Base-by-base conservation (phyloP, 2,329 filamentous ascomycete genomes). In the Boeremia exigua region DNA sequence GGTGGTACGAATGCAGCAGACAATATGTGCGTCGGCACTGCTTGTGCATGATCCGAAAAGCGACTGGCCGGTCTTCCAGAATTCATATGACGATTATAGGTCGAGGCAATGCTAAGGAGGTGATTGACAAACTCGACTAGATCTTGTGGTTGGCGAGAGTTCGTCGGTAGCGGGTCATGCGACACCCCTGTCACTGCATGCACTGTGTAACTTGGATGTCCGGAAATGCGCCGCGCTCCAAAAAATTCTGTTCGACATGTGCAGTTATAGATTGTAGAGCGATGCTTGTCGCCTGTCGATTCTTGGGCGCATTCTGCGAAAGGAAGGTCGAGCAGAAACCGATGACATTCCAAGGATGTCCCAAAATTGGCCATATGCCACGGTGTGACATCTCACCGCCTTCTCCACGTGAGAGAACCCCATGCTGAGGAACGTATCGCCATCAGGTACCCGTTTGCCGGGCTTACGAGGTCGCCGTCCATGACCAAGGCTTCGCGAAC, bases 401-500 rank as follows among this genome's bases (percentile, higher is more conserved):
- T 50, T 32, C 19, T 50, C 42, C 34, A 42, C 29, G 37, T 40
- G 36, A 23, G 19, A 37, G 10, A 39, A 12, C 3, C 7, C 11
- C 15, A 45, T 49, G 47, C 28, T 32, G 53, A 17, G 53, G 23
- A 56, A 56, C 53, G 53, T 56, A 30, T 17, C 37, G 42, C 47
- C 42, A 46, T 23, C 42, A 56, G 53, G 53, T 56, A 56, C 47
- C 47, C 40, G 40, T 30, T 42, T 42, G 12, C 25, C 36, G 53
- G 37, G 34, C 8, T 34, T 34, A 40, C 40, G 46, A 55, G 52
- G 53, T 56, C 53, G 53, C 47, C 53, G 53, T 50, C 47, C 36
- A 56, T 30, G 30, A 27, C 40, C n/a, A 37, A 23, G 29, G 9
- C 42, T 44, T 49, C 46, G 28, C 23, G 28, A 30, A 50, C 39